Evolutionary conservation across 2,329 filamentous ascomycete genomes (phyloP), one percentile per base, ranked within the genome.

Genomic region (Aureobasidium uvarum): DNA sequence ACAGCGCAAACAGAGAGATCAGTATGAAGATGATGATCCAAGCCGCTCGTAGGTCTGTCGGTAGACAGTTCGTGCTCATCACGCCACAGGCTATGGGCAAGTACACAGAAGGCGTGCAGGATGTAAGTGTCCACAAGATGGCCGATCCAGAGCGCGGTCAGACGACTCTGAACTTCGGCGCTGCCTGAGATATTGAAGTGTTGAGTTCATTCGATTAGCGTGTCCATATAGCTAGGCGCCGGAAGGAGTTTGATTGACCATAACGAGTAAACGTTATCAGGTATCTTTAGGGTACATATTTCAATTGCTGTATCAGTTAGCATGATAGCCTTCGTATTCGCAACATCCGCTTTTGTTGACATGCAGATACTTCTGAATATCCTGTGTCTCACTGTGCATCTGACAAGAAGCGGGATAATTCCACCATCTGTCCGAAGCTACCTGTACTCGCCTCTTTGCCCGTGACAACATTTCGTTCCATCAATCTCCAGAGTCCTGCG

Each of bases 41-140:
- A 66, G 91, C 92, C 20, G 95, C 95, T 43, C 86, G 95, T 71
- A 86, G 90, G 36, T 91, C 91, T 1, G 88, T 95, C n/a, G 92
- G 92, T 31, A 86, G 92, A 68, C 95, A 99, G 75, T 99, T 96
- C 73, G 93, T 99, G 69, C 85, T 99, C 64, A 99, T 99, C 74
- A 97, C 94, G 2, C 95, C 95, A 33, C 96, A 96, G 71, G 89
- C 89, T 54, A 92, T 96, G 78, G 78, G 75, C 67, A 81, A 73
- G 71, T 58, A 50, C 20, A 80, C 80, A 80, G 86, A 76, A 81
- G 83, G 70, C 77, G 84, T 71, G 41, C 84, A 86, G 65, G 91
- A 96, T 72, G 91, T 96, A 67, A 90, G 87, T 73, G 88, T 95
- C 68, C 90, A 91, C 76, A 87, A 89, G 68, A 82, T 84, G 81